Base-by-base conservation (phyloP, 345 rosid genomes). In the Durio zibethinus region DNA sequence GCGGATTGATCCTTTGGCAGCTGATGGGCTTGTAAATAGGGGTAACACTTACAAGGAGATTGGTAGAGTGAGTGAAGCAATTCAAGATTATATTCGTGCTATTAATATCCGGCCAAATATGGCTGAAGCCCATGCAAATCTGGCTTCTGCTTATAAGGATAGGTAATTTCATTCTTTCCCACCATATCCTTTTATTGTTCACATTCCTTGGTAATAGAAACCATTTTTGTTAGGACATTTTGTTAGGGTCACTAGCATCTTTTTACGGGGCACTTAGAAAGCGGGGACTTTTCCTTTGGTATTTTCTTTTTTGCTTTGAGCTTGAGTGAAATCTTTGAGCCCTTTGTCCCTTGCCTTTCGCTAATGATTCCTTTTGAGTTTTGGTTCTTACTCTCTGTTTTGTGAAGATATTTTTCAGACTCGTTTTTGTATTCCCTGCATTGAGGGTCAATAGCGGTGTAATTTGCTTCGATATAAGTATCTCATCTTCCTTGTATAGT, bases 41-140 rank as follows among this genome's bases (percentile, higher is more conserved):
- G 98, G 99, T 47, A 97, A 97, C 83, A 97, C 98, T 35, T 97
- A 82, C 83, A 97, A 97, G 82, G 99, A 97, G 89, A 85, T 92
- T 76, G 98, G 99, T 74, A 88, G 98, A 85, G 97, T 94, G 43
- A 87, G 80, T 79, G 99, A 97, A 81, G 99, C 99, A 27, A 94
- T 97, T 75, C 98, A 97, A 78, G 99, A 97, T 80, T 97, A 97
- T 67, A 71, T 89, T 31, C 86, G 88, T 77, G 99, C 99, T 63
- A 92, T 97, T 66, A 91, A 16, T 65, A 79, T 92, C 73, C 87
- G 97, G 72, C 99, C 99, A 56, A 75, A 89, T 52, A 97, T 97
- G 99, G 95, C 98, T 73, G 99, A 97, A 85, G 99, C 99, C 53
- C 99, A 97, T 88, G 98, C 99, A 79, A 97, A 97, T 84, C 83